Conservation (phyloP, 2,329 filamentous ascomycete species). For the Aspergillus alliaceus region DNA sequence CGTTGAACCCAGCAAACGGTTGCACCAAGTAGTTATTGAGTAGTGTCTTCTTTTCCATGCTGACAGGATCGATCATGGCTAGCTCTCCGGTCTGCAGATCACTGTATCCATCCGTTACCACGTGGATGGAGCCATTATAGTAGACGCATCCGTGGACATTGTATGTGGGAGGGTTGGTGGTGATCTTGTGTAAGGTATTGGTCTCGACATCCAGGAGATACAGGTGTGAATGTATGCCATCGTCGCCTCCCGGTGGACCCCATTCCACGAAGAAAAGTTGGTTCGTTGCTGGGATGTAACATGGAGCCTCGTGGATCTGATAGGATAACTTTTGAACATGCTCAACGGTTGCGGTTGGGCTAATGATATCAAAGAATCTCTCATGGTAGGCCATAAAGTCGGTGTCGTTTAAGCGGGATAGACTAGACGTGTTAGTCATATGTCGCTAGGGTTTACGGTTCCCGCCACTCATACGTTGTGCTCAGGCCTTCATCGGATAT, state of each 20-base stretch:
- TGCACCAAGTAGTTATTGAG: constrained; percentile 12
- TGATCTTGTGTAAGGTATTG: constrained; percentile 6
- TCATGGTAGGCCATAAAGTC: constrained; percentile 14
- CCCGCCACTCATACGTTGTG: constrained; percentile 1
- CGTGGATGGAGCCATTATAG: constrained; percentile 7
- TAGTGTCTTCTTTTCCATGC: constrained; percentile 2
- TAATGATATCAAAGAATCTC: constrained; percentile 12
- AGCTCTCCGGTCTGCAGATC: constrained; percentile 4
- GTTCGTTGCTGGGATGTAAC: constrained; percentile 9
- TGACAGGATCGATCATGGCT: constrained; percentile 2
- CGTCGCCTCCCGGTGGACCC: constrained; percentile 11
- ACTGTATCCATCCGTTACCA: constrained; percentile 6
- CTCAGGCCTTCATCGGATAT: neutral
- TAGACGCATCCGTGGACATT: constrained; percentile 12
- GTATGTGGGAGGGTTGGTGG: constrained; percentile 6
- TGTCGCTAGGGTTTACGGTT: too few relatives aligned
- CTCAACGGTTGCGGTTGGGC: constrained; percentile 8
- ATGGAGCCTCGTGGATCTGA: constrained; percentile 10
- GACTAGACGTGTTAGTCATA: neutral
- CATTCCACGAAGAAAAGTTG: constrained; percentile 17
- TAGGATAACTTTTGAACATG: constrained; percentile 11
- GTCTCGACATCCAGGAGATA: constrained; percentile 11
- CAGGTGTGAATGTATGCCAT: constrained; percentile 12
- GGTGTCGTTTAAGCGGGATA: constrained; percentile 6
- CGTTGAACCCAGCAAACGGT: constrained; percentile 12